These are phyloP conservation scores for Phytophthora vignae DNA, from an alignment of 352 stramenopile genomes.

Conservation along the genomic window DNA sequence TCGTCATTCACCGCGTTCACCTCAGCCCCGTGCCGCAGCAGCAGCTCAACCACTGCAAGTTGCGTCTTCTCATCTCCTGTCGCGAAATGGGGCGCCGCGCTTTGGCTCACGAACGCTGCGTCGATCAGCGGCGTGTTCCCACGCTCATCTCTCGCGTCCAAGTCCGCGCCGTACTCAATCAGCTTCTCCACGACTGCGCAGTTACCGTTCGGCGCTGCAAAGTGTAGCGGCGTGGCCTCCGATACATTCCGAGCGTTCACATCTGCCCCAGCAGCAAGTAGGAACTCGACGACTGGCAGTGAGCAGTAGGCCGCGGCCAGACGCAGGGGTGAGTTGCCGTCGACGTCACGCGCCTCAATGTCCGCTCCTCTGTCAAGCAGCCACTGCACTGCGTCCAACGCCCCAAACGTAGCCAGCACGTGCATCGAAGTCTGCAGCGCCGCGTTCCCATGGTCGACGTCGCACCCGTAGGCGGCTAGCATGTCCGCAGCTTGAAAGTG, in stretches of 20 bases:
- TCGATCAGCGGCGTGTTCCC: constrained; percentile 51
- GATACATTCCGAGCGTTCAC: constrained; percentile 39
- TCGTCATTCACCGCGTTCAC: constrained; percentile 36
- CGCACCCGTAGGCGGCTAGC: constrained; percentile 38
- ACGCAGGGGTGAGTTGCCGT: constrained; percentile 50
- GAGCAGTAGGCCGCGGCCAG: constrained; percentile 48
- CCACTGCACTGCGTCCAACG: constrained; percentile 28
- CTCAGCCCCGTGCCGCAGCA: constrained; percentile 39
- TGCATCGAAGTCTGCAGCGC: constrained; percentile 44
- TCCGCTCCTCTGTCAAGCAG: constrained; percentile 44
- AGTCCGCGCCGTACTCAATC: constrained; percentile 35
- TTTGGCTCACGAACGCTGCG: constrained; percentile 47
- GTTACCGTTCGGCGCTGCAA: constrained; percentile 48
- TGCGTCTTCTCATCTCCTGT: constrained; percentile 43
- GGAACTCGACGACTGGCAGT: constrained; percentile 11
- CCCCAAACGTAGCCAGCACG: constrained; percentile 41
- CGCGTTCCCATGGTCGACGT: constrained; percentile 34
- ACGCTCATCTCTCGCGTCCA: constrained; percentile 34
- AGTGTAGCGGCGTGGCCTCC: constrained; percentile 39
- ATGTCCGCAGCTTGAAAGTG: constrained; percentile 26
- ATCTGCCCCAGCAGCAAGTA: constrained; percentile 36
- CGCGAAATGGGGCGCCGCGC: constrained; percentile 36
- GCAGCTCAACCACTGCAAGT: constrained; percentile 30
- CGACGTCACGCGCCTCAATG: constrained; percentile 37
- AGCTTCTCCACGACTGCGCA: constrained; percentile 34